These are phyloP conservation scores for Wickerhamiella cacticola DNA, from an alignment of 805 yeast genomes.

Conservation along the genomic window DNA sequence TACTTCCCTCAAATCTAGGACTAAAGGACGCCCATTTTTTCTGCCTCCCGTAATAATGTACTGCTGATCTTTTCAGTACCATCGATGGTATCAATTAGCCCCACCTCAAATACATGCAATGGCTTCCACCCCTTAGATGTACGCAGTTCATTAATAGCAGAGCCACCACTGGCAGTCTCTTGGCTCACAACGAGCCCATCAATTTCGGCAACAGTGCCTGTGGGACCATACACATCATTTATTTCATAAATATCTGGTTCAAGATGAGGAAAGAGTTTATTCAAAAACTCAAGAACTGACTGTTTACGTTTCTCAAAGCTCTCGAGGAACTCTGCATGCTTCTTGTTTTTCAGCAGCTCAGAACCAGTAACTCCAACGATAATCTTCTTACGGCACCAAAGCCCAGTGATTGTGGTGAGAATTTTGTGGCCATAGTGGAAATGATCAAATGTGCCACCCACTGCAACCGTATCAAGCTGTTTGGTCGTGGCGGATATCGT, in stretches of 20 bases:
- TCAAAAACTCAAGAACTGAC: slow-evolving; percentile 40
- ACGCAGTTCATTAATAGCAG: slow-evolving; percentile 55
- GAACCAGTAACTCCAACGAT: slow-evolving; percentile 81
- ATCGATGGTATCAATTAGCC: slow-evolving; percentile 41
- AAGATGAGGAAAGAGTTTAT: slow-evolving; percentile 36
- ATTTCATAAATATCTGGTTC: slow-evolving; percentile 47
- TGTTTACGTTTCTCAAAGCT: slow-evolving; percentile 40
- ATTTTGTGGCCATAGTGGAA: slow-evolving; percentile 92
- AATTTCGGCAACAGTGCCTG: slow-evolving; percentile 60
- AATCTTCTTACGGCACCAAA: slow-evolving; percentile 41
- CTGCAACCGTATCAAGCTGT: slow-evolving; percentile 30
- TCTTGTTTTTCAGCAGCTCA: slow-evolving; percentile 59
- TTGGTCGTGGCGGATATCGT: neutral
- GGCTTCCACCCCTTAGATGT: slow-evolving; percentile 40
- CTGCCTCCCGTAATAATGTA: slow-evolving; percentile 52
- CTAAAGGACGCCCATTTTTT: slow-evolving; percentile 19
- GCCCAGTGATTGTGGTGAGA: slow-evolving; percentile 59
- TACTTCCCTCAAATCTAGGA: neutral
- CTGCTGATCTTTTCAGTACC: slow-evolving; percentile 66
- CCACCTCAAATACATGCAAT: slow-evolving; percentile 46
- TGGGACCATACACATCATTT: slow-evolving; percentile 87
- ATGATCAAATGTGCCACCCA: slow-evolving; percentile 97
- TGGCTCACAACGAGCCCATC: slow-evolving; percentile 70
- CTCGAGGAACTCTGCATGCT: slow-evolving; percentile 55
- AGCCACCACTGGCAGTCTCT: slow-evolving; percentile 71